A percentile compares a stretch with the other conserved stretches of the same genome.
Evolutionary conservation across 2,329 filamentous ascomycete species (phyloP).

Genomic region (Coniochaeta hoffmannii): DNA sequence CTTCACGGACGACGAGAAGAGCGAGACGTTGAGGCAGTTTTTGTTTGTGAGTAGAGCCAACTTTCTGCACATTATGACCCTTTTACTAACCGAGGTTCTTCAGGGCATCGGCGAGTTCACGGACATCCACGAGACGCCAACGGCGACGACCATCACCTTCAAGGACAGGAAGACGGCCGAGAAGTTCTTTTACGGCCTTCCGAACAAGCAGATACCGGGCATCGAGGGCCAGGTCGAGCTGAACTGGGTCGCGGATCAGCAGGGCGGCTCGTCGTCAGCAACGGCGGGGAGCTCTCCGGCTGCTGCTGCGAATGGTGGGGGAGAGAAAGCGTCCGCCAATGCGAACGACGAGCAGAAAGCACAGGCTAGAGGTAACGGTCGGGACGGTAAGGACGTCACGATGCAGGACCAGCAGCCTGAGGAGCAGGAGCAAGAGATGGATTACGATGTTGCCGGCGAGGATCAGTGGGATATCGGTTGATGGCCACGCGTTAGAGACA

Average conservation of each 20-base stretch:
- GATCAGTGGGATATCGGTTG: conserved; percentile 32
- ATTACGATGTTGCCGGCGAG: conserved; percentile 47
- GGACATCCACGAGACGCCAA: conserved; percentile 42
- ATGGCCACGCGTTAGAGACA: too few species aligned
- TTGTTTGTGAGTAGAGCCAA: conserved; percentile 55
- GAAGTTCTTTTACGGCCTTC: conserved; percentile 54
- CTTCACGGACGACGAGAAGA: conserved; percentile 53
- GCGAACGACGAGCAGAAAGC: not conserved
- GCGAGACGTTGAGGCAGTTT: conserved; percentile 65
- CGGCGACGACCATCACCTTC: conserved; percentile 51
- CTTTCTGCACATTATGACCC: conserved; percentile 18
- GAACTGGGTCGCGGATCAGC: conserved; percentile 44
- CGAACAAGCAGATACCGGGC: conserved; percentile 51
- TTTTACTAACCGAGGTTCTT: conserved; percentile 12
- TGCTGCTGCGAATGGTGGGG: not conserved
- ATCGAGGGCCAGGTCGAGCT: conserved; percentile 57
- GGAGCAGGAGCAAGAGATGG: conserved; percentile 36
- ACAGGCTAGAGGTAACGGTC: not conserved
- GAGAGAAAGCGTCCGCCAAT: not conserved
- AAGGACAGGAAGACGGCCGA: conserved; percentile 66
- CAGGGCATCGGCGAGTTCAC: conserved; percentile 58
- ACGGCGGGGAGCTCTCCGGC: not conserved
- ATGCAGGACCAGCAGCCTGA: conserved; percentile 18
- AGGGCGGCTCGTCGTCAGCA: not conserved
- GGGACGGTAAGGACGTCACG: conserved; percentile 15